Conservation (phyloP, 73 alveolate genomes). For the Paraurostyla sp. region DNA sequence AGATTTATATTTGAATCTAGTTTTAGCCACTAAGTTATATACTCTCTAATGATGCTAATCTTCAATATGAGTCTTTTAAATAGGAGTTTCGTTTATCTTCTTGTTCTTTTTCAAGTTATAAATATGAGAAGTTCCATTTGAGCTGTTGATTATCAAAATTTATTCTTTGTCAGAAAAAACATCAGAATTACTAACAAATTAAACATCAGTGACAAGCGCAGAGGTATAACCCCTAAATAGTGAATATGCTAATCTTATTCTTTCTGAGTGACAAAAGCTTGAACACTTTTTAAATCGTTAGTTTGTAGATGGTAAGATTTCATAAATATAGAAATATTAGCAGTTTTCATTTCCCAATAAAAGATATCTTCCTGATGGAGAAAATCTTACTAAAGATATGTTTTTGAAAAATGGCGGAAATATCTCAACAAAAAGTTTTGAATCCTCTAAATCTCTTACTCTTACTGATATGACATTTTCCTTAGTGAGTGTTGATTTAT, state of each 20-base stretch:
- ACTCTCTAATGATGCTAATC: not conserved
- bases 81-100: slow-evolving; percentile 38
- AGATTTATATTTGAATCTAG: slow-evolving; percentile 47
- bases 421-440: slow-evolving; percentile 9
- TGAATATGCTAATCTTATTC: slow-evolving; percentile 22
- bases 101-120: not conserved
- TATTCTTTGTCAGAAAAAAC: slow-evolving; percentile 9
- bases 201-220: slow-evolving; percentile 49
- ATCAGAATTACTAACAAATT: slow-evolving; percentile 5
- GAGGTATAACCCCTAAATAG: slow-evolving; percentile 51
- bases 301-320: slow-evolving; percentile 9
- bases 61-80: not conserved
- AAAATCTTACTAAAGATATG: slow-evolving; percentile 50
- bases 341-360: slow-evolving; percentile 51
- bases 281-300: not conserved
- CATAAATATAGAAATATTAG: slow-evolving; percentile 46
- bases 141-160: slow-evolving; percentile 46
- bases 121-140: slow-evolving; percentile 60
- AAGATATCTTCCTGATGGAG: slow-evolving; percentile 55
- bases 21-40: not conserved
- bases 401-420: slow-evolving; percentile 41
- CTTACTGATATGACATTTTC: slow-evolving; percentile 44
- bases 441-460: slow-evolving; percentile 17
- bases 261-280: slow-evolving; percentile 18
- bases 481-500: not conserved